These are phyloP conservation scores for Rhododendron henanense DNA, from an alignment of 148 eudicot species.

Conservation along the genomic window DNA sequence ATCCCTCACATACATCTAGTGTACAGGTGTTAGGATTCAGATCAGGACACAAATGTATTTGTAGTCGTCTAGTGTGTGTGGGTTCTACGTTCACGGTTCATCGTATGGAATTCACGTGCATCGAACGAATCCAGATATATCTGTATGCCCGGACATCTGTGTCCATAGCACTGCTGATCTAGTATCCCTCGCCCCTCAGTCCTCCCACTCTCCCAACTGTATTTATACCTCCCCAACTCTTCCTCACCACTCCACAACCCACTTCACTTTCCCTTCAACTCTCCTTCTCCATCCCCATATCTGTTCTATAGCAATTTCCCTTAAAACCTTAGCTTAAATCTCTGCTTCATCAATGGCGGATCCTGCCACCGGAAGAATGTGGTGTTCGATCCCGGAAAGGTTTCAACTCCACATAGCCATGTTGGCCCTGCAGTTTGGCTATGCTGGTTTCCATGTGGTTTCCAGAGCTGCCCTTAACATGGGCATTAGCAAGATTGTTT, in stretches of 20 bases:
- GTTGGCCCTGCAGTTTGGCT: constrained; percentile 87
- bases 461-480: constrained; percentile 97
- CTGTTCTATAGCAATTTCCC: background rate
- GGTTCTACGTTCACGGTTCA: too few species aligned
- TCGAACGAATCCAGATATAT: too few species aligned
- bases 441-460: constrained; percentile 94
- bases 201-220: constrained; percentile 22
- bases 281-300: background rate
- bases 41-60: too few species aligned
- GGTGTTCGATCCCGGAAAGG: constrained; percentile 76
- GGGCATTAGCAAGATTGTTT: constrained; percentile 97
- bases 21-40: too few species aligned
- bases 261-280: background rate
- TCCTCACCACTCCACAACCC: constrained; percentile 20
- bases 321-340: background rate
- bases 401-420: constrained; percentile 79
- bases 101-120: too few species aligned
- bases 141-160: background rate
- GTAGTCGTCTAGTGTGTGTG: too few species aligned
- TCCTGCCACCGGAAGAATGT: constrained; percentile 29
- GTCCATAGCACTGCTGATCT: background rate
- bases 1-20: too few species aligned
- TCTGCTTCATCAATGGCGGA: constrained; percentile 55
- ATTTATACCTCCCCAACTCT: constrained; percentile 52
- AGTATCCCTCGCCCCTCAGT: background rate